Evolutionary conservation across 108 stramenopile genomes (phyloP).

Genomic region (Pseudonitzschia multistriata): DNA sequence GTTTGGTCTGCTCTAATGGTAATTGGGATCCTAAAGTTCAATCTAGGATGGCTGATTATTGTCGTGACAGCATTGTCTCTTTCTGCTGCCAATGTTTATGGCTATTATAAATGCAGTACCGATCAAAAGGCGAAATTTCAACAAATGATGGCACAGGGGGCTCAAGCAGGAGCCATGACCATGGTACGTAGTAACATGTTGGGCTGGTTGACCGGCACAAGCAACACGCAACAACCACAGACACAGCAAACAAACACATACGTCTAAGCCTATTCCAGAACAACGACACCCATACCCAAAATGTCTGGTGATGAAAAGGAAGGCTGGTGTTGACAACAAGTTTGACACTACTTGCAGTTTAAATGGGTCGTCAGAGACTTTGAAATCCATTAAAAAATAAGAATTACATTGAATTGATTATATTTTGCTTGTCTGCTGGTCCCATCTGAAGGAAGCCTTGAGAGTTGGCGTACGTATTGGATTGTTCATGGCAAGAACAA

Average conservation of each 20-base stretch:
- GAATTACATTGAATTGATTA: too few species aligned
- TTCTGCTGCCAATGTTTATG: slow-evolving; percentile 88
- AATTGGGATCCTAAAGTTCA: slow-evolving; percentile 71
- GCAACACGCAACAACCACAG: not conserved
- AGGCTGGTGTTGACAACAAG: too few species aligned
- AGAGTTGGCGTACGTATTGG: too few species aligned
- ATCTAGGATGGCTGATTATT: slow-evolving; percentile 88
- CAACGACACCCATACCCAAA: too few species aligned
- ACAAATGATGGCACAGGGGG: slow-evolving; percentile 66
- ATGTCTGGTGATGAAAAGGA: too few species aligned
- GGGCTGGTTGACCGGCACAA: slow-evolving; percentile 24
- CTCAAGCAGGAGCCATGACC: slow-evolving; percentile 62
- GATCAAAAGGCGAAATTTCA: slow-evolving; percentile 80
- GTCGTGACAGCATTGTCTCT: slow-evolving; percentile 78
- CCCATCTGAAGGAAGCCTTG: too few species aligned
- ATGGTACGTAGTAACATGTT: slow-evolving; percentile 34
- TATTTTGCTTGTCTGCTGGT: too few species aligned
- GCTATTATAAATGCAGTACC: slow-evolving; percentile 93
- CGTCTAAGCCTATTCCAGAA: not conserved
- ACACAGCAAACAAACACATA: not conserved
- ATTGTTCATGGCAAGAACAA: too few species aligned
- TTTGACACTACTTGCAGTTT: too few species aligned
- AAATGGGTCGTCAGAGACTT: too few species aligned
- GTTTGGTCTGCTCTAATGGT: slow-evolving; percentile 66
- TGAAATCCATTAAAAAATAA: too few species aligned